These are phyloP conservation scores for Phytophthora pini DNA, from an alignment of 352 stramenopile genomes.

Conservation along the genomic window DNA sequence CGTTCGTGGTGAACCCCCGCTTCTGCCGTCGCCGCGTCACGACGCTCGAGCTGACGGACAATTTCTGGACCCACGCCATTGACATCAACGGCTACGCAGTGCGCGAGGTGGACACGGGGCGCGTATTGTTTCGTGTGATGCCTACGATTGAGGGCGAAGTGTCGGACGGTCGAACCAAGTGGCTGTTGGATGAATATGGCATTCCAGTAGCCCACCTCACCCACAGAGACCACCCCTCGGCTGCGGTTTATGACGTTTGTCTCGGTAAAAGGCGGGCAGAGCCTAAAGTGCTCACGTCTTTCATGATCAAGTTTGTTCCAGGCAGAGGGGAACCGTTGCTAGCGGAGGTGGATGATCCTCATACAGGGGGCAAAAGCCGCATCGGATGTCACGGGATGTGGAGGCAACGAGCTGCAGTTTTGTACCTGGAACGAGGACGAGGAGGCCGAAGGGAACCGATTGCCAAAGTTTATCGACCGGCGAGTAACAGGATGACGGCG, in stretches of 20 bases:
- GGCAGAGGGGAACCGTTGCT: constrained; percentile 39
- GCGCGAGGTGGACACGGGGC: constrained; percentile 33
- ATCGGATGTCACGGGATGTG: constrained; percentile 45
- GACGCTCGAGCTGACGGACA: constrained; percentile 47
- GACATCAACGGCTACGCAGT: constrained; percentile 42
- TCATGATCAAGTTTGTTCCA: constrained; percentile 44
- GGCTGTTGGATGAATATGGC: constrained; percentile 51
- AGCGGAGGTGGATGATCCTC: constrained; percentile 40
- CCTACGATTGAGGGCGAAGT: constrained; percentile 28
- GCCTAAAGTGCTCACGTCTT: constrained; percentile 36
- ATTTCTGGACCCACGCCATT: constrained; percentile 45
- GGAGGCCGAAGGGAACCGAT: constrained; percentile 35
- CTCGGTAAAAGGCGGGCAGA: constrained; percentile 39
- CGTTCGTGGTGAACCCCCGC: constrained; percentile 49
- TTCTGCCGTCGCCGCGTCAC: constrained; percentile 43
- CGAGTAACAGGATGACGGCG: constrained; percentile 26
- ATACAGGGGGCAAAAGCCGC: constrained; percentile 38
- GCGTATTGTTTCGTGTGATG: constrained; percentile 43
- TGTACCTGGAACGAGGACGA: constrained; percentile 41
- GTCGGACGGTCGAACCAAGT: constrained; percentile 37
- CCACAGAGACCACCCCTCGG: constrained; percentile 12
- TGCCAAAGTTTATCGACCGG: constrained; percentile 44
- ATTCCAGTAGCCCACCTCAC: constrained; percentile 42
- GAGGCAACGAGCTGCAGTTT: constrained; percentile 37
- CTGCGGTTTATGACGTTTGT: constrained; percentile 42